A percentile compares a stretch with the other conserved stretches of the same genome.
phyloP scores from a whole-genome alignment of 2,329 filamentous ascomycete genomes.

The Aureobasidium melanogenum region DNA sequence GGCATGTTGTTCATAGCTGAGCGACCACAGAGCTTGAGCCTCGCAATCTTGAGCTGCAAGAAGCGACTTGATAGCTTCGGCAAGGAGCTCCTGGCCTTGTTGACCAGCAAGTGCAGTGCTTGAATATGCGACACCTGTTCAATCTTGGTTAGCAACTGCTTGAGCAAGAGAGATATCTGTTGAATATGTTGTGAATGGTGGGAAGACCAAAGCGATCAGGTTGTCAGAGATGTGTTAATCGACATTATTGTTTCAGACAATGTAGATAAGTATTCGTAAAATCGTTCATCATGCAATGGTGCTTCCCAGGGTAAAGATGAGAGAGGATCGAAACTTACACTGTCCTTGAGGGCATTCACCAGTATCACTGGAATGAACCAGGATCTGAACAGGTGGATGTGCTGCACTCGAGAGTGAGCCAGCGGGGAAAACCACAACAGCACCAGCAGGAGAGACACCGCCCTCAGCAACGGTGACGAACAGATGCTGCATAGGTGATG shows the following conservation, averaged over 20 bases:
- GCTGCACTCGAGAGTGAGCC: constrained; percentile 34
- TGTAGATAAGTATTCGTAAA: constrained; percentile 99
- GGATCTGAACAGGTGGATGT: constrained; percentile 46
- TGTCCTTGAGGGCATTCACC: constrained; percentile 84
- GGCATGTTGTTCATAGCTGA: constrained; percentile 42
- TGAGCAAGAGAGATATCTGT: constrained; percentile 16
- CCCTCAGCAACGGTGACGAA: constrained; percentile 68
- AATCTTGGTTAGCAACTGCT: constrained; percentile 28
- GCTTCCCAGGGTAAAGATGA: constrained; percentile 22
- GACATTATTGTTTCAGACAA: constrained; percentile 96
- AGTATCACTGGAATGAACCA: constrained; percentile 80
- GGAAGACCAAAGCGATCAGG: constrained; percentile 52
- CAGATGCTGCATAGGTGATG: constrained; percentile 53
- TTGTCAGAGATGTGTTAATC: constrained; percentile 64
- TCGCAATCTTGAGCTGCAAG: constrained; percentile 24
- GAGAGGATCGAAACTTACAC: constrained; percentile 57
- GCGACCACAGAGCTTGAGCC: constrained; percentile 42
- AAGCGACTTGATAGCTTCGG: constrained; percentile 35
- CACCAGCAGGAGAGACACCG: constrained; percentile 64
- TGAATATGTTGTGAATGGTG: constrained; percentile 13
- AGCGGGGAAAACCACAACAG: constrained; percentile 58
- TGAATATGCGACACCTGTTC: constrained; percentile 50
- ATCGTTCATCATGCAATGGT: constrained; percentile 67
- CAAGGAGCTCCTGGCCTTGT: constrained; percentile 27
- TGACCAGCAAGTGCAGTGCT: constrained; percentile 34